These are phyloP conservation scores for Aristolochia fimbriata DNA, from an alignment of 164 flowering plant species.

Conservation along the genomic window DNA sequence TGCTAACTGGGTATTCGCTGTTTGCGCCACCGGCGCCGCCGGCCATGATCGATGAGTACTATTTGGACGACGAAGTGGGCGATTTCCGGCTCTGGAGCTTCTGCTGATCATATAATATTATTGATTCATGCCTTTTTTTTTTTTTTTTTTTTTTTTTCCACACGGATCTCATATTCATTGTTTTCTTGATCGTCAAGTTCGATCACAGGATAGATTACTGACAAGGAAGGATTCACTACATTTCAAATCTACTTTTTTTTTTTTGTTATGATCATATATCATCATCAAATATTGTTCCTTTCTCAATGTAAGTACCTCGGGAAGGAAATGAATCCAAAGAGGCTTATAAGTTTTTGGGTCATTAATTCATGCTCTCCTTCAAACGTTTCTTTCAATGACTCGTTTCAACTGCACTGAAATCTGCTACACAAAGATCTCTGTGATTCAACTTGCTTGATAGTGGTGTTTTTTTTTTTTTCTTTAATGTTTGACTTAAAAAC, in stretches of 20 bases:
- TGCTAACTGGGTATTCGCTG: constrained; percentile 7
- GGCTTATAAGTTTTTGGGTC: no score
- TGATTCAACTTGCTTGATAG: no score
- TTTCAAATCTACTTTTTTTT: neutral
- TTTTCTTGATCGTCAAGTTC: neutral
- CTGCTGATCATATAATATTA: constrained; percentile 9
- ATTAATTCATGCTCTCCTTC: no score
- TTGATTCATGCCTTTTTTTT: no score
- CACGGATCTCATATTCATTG: constrained; percentile 2
- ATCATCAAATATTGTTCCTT: no score
- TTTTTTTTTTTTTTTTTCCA: no score
- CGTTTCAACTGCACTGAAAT: no score
- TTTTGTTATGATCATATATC: neutral
- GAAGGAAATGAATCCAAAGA: constrained; percentile 1
- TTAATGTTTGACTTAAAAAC: neutral
- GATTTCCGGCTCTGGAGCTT: constrained; percentile 27
- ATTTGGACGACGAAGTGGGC: constrained; percentile 16
- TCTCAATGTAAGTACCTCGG: neutral
- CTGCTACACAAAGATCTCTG: no score
- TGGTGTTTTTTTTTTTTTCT: neutral
- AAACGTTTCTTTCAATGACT: no score
- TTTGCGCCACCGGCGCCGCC: constrained; percentile 9
- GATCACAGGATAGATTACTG: constrained; percentile 9
- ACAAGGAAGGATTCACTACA: constrained; percentile 4
- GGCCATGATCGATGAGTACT: constrained; percentile 4